Evolutionary conservation across 495 filamentous ascomycete genomes (phyloP), one percentile per base, ranked within the genome.

Genomic region (Lichenothelia convexa): DNA sequence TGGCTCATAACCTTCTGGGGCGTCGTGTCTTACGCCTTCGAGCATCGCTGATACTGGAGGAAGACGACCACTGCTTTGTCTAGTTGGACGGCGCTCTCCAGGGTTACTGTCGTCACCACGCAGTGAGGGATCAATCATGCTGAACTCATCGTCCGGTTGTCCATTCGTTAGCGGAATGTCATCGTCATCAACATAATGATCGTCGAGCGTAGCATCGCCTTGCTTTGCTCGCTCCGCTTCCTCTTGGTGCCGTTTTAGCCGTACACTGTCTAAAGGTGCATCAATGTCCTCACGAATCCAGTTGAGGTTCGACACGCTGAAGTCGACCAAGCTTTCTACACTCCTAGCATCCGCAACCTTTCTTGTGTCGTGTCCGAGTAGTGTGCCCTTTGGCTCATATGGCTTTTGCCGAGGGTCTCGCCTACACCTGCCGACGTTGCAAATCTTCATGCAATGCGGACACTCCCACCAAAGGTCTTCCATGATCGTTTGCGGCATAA

Each of bases 331-430:
- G 26, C 71, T 71, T 49, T 95, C 85, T 9, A 87, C 71, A 50
- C 84, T 92, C 32, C 89, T 73, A 32, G 75, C 75, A 53, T 97
- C 89, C 12, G 86, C 84, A 21, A 94, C 70, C 23, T 77, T 78
- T 30, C 67, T 75, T 1, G 89, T 95, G 38, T 93, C 84, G 49
- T 91, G 80, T 0, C 87, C 89, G 9, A 94, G 69, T 2, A 86
- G 59, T 2, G 81, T 91, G 38, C 72, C 78, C 44, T 74, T 81
- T 0, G 87, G 89, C 44, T 80, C 66, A 44, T 87, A 89, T 1
- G 86, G 85, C 27, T 54, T 61, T 53, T 69, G 69, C 0, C 58
- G 63, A 3, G 59, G 50, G 34, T 68, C 60, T 22, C 58, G 58
- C 18, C 80, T 73, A 54, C 89, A 97, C 12, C 62, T 62, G 6